Conservation (phyloP, 495 filamentous ascomycete genomes). For the Jackrogersella minutella region DNA sequence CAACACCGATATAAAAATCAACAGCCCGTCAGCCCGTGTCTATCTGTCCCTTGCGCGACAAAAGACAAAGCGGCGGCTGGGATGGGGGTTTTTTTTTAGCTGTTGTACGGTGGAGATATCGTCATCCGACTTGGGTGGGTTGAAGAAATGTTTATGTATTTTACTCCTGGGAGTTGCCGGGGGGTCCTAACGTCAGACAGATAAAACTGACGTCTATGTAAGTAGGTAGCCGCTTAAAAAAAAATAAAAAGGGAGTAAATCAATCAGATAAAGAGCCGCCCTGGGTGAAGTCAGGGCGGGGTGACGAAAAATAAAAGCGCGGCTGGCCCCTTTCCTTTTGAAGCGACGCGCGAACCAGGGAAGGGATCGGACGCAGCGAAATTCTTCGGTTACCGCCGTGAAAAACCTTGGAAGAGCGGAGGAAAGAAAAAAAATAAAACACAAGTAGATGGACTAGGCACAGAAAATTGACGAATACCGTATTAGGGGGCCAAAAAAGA, state of each 20-base stretch:
- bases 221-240: slow-evolving; percentile 20
- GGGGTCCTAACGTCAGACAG: slow-evolving; percentile 31
- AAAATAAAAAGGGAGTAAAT: slow-evolving; percentile 5
- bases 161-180: slow-evolving; percentile 1
- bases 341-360: slow-evolving; percentile 27
- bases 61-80: slow-evolving; percentile 37
- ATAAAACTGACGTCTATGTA: slow-evolving; percentile 12
- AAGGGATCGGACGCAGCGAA: slow-evolving; percentile 36
- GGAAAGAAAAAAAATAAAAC: slow-evolving; percentile 20
- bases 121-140: slow-evolving; percentile 31
- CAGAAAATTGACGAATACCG: slow-evolving; percentile 34
- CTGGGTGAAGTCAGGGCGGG: slow-evolving; percentile 30
- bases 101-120: slow-evolving; percentile 24
- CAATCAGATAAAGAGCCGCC: slow-evolving; percentile 35
- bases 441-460: slow-evolving; percentile 31
- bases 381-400: slow-evolving; percentile 34
- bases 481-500: slow-evolving; percentile 42
- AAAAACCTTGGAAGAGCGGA: slow-evolving; percentile 17
- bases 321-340: slow-evolving; percentile 38
- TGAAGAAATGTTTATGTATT: slow-evolving; percentile 26
- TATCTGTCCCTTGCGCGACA: slow-evolving; percentile 36
- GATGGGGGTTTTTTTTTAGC: slow-evolving; percentile 13
- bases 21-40: slow-evolving; percentile 31
- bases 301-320: slow-evolving; percentile 34
- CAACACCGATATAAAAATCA: slow-evolving; percentile 15